Base-by-base conservation (phyloP, 2,329 filamentous ascomycete genomes). In the Calonectria pseudoturangicola region DNA sequence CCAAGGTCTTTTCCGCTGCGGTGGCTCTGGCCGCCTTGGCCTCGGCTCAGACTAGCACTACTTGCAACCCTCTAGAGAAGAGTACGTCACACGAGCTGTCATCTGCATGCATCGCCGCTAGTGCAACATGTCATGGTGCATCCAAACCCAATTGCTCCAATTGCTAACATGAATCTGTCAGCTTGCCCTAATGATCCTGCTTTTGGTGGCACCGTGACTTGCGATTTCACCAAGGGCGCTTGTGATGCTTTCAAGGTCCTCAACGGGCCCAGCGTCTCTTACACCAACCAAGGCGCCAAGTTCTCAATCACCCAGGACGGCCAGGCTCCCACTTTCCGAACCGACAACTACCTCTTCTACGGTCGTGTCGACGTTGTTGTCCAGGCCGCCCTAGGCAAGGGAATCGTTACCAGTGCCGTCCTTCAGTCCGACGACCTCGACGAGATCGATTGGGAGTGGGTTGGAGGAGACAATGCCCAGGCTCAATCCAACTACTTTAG, bases 331-430 rank as follows among this genome's bases (percentile, higher is more conserved):
- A 95, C 93, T 41, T 95, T 98, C 84, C 89, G 88, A 80, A 91
- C 90, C 70, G 89, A 92, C 81, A 96, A 95, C 90, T 98, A 98
- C 89, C 95, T 99, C 84, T 98, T 98, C 94, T 98, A 98, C 84
- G 97, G 97, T 74, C 92, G 92, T 81, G 91, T 98, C 79, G 94
- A 97, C 68, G 91, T 95, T 73, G 91, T 90, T 36, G 87, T 98
- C 81, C 93, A 95, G 84, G 93, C 94, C 47, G 93, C 97, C 30
- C 90, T 93, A 3, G 97, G 96, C 51, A 88, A 88, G 8, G 97
- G 97, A 77, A 94, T 99, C 75, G 94, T 99, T 74, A 98, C 95
- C 86, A 96, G 94, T 76, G 89, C 94, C 48, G 95, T 98, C 50
- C 87, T 99, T 76, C 94, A 98, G 87, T 98, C 95, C 2, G 95